Evolutionary conservation across 2,329 filamentous ascomycete species (phyloP), one percentile per base, ranked within the genome.

Genomic region (Lithohypha guttulata): DNA sequence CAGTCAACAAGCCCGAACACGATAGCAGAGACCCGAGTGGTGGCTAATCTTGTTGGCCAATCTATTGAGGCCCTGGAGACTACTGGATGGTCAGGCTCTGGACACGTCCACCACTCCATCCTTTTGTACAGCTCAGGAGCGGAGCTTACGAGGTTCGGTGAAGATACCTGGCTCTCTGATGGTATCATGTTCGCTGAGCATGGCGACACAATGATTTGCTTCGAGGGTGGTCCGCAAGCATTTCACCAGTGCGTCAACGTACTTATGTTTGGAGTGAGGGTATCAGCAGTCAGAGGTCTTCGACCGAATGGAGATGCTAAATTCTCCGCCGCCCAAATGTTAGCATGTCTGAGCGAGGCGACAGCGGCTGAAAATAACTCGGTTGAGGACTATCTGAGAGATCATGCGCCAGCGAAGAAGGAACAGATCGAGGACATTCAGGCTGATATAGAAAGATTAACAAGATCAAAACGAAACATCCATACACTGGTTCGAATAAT

Each of bases 121-220:
- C 9, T 39, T 19, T 39, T 23, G 26, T 31, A 39, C 15, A 21
- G 23, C 19, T 9, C 6, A 10, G 17, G 23, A 13, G 26, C 17
- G 7, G 11, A 28, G 6, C 33, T 13, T 31, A 39, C 35, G 18
- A 31, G 25, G n/a, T 39, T 39, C 31, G 35, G 35, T n/a, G 26
- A 39, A 39, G 35, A 39, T 19, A 22, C 17, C 9, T 39, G 35
- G 35, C 22, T 39, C 11, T 39, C 35, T 5, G 35, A 39, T 9
- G 35, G 35, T 10, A 39, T 39, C n/a, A 30, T 39, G 27, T 14
- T 14, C 8, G 19, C 22, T 9, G 17, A 31, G 3, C 11, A 11
- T 11, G 26, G 26, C 9, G 35, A 39, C 27, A 31, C 22, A 13
- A 30, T 39, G 26, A 17, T 39, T 7, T 39, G 35, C 35, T 39